Conservation (phyloP, 345 rosid genomes). For the Eucalyptus rudis region DNA sequence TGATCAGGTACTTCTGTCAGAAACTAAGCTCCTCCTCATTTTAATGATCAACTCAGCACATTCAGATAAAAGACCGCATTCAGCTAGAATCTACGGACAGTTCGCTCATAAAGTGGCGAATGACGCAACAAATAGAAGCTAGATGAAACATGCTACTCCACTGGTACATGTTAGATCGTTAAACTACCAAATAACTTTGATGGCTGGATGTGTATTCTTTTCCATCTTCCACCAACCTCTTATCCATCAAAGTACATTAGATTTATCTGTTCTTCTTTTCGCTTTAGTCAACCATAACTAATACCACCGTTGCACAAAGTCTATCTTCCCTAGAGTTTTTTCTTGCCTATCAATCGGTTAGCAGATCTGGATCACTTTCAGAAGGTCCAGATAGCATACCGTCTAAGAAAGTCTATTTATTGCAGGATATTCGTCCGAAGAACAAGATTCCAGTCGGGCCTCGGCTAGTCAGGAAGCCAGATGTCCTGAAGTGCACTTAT, state of each 20-base stretch:
- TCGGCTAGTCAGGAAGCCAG: slow-evolving; percentile 46
- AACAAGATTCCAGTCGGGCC: slow-evolving; percentile 55
- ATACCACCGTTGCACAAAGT: not conserved
- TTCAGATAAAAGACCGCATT: not conserved
- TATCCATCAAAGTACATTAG: not conserved
- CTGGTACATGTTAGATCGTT: not conserved
- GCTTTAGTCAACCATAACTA: not conserved
- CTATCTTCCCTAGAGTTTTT: not conserved
- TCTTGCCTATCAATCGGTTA: not conserved
- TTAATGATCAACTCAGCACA: not conserved
- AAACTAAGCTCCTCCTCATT: not conserved
- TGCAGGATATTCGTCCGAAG: slow-evolving; percentile 79
- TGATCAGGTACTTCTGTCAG: slow-evolving; percentile 47
- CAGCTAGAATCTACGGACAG: not conserved
- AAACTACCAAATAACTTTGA: not conserved
- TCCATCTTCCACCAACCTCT: not conserved
- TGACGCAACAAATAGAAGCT: not conserved
- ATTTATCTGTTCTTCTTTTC: not conserved
- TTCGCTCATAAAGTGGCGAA: not conserved
- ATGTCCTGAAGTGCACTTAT: slow-evolving; percentile 56
- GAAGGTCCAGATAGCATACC: not conserved
- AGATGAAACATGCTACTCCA: not conserved
- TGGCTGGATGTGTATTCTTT: not conserved
- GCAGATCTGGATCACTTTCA: not conserved
- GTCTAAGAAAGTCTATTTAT: not conserved